Conservation (phyloP, 805 yeast species). For the Lachancea mirantina region DNA sequence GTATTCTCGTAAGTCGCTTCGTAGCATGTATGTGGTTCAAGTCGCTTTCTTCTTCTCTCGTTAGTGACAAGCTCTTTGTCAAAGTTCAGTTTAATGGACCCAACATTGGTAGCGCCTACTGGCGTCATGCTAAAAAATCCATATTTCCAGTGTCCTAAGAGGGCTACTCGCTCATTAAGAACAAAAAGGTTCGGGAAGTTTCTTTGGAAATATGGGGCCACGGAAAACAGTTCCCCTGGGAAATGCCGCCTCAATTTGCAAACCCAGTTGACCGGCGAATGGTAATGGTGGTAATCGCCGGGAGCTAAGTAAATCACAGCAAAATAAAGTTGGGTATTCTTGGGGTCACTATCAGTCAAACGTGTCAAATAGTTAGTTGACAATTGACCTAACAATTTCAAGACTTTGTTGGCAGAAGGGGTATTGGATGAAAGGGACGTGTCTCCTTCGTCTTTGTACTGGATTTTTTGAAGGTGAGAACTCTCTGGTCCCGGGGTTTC, state of each 20-base stretch:
- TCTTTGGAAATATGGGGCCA: constrained; percentile 92
- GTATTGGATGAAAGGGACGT: constrained; percentile 37
- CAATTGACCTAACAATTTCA: constrained; percentile 34
- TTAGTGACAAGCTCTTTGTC: constrained; percentile 88
- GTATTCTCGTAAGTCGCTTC: constrained; percentile 90
- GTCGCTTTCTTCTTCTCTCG: constrained; percentile 40
- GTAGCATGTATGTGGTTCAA: constrained; percentile 73
- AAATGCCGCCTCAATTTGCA: constrained; percentile 89
- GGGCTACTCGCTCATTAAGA: constrained; percentile 89
- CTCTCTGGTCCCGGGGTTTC: constrained; percentile 34
- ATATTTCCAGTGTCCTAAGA: constrained; percentile 91
- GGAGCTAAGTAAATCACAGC: constrained; percentile 95
- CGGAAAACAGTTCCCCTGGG: constrained; percentile 91
- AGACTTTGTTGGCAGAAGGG: constrained; percentile 28
- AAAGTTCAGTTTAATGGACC: constrained; percentile 84
- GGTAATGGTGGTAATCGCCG: constrained; percentile 96
- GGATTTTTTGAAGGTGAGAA: constrained; percentile 39
- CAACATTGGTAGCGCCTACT: constrained; percentile 98
- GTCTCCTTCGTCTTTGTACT: constrained; percentile 63
- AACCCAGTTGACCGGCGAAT: constrained; percentile 96
- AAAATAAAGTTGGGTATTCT: constrained; percentile 61
- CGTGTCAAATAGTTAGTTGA: constrained; percentile 17
- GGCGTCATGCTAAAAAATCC: constrained; percentile 99
- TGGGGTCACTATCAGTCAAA: constrained; percentile 21
- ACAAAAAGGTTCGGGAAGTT: constrained; percentile 82